Percentiles rank a stretch among this genome's conserved stretches.
These are phyloP conservation scores for Aspergillus diversus DNA, from an alignment of 495 filamentous ascomycete species.

Conservation along the genomic window DNA sequence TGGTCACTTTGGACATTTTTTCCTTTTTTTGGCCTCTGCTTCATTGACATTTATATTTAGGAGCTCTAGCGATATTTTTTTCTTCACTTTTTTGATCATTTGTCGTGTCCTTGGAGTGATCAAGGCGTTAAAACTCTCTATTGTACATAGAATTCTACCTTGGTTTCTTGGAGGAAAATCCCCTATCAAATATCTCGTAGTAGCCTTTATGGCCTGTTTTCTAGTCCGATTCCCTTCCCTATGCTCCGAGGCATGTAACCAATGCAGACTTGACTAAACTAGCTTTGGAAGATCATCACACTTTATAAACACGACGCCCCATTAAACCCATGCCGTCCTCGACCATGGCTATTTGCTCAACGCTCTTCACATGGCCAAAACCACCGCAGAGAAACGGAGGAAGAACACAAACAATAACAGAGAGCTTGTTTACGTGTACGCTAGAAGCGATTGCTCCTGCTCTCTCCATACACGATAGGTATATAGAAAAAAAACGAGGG, in stretches of 20 bases:
- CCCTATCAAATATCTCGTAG: neutral
- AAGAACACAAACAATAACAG: too few relatives aligned
- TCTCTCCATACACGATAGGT: neutral
- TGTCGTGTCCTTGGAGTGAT: neutral
- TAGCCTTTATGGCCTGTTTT: neutral
- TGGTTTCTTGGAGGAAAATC: neutral
- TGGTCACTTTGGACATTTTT: neutral
- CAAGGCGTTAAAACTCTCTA: conserved; percentile 3
- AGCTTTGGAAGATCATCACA: neutral
- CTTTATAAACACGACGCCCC: too few relatives aligned
- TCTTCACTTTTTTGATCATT: neutral
- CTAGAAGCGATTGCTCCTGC: neutral
- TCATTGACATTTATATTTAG: neutral
- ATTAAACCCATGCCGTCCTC: too few relatives aligned
- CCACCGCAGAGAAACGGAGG: too few relatives aligned
- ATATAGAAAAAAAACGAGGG: neutral
- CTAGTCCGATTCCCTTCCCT: neutral
- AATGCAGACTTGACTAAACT: neutral
- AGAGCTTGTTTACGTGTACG: too few relatives aligned
- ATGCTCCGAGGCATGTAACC: neutral
- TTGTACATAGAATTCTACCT: conserved; percentile 5
- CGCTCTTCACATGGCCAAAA: too few relatives aligned
- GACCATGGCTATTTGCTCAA: too few relatives aligned
- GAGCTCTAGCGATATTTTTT: neutral
- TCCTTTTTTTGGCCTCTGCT: neutral